These are phyloP conservation scores for Apiospora rasikravindrae DNA, from an alignment of 2,329 filamentous ascomycete species.

Conservation along the genomic window DNA sequence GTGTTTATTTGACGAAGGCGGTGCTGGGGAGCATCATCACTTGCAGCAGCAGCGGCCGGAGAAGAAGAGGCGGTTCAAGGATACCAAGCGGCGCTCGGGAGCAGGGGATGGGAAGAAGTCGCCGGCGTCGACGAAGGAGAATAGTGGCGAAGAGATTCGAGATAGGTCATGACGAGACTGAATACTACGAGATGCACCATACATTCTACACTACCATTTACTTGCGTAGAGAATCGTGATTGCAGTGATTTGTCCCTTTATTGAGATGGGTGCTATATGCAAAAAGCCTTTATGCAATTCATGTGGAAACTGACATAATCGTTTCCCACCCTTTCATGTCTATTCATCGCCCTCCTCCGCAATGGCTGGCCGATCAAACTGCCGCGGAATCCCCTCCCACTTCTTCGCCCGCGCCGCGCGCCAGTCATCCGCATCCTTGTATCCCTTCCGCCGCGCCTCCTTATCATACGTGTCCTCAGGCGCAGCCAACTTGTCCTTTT, in stretches of 20 bases:
- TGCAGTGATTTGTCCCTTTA: background rate
- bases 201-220: background rate
- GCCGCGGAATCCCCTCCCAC: slow-evolving; percentile 25
- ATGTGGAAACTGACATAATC: background rate
- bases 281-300: background rate
- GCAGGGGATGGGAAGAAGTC: background rate
- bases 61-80: background rate
- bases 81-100: background rate
- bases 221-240: background rate
- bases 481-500: slow-evolving; percentile 53
- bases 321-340: background rate
- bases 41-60: background rate
- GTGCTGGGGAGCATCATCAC: background rate
- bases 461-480: slow-evolving; percentile 63
- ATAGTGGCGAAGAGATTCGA: background rate
- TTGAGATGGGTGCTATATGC: background rate
- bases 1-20: slow-evolving; percentile 73
- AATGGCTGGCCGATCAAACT: background rate
- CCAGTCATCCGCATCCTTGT: slow-evolving; percentile 54
- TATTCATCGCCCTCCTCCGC: slow-evolving; percentile 40
- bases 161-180: background rate
- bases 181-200: background rate
- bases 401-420: slow-evolving; percentile 34
- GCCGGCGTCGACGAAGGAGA: background rate
- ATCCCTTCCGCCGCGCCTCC: slow-evolving; percentile 67